Percentiles rank a stretch among this genome's conserved stretches.
Conservation (phyloP, 768 basidiomycete genomes). For the Lactifluus hygrophoroides region DNA sequence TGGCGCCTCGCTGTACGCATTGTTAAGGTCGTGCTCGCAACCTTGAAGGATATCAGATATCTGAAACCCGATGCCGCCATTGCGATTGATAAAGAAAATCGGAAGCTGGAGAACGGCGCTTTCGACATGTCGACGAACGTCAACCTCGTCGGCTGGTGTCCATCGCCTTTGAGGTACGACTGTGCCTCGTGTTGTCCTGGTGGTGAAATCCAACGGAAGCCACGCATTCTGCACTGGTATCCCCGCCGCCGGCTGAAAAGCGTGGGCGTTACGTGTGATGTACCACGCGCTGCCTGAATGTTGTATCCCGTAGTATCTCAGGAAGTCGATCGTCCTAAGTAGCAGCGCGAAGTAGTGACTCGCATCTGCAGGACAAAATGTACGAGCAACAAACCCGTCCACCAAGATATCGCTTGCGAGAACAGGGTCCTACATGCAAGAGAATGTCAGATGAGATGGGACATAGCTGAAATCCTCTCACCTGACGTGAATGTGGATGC, state of each 20-base stretch:
- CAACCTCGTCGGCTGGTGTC: slow-evolving; percentile 1
- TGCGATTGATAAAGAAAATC: background rate
- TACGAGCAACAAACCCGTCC: background rate
- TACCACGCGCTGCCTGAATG: background rate
- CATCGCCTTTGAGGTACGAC: slow-evolving; percentile 10
- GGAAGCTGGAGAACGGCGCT: background rate
- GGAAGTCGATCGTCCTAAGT: background rate
- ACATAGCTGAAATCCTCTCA: background rate
- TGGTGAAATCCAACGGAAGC: background rate
- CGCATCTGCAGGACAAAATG: background rate
- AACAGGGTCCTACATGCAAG: background rate
- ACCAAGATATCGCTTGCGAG: background rate
- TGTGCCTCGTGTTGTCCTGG: background rate
- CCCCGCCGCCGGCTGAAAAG: background rate
- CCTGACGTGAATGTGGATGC: background rate
- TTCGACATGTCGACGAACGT: slow-evolving; percentile 2
- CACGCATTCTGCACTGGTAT: background rate
- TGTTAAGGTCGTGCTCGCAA: background rate
- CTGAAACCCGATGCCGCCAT: background rate
- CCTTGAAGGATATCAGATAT: slow-evolving; percentile 4
- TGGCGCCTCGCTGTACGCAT: background rate
- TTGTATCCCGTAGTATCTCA: background rate
- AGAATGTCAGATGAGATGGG: background rate
- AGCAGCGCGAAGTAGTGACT: background rate
- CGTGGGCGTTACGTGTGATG: background rate